Conservation (phyloP, 345 rosid genomes). For the Eucalyptus polybractea region DNA sequence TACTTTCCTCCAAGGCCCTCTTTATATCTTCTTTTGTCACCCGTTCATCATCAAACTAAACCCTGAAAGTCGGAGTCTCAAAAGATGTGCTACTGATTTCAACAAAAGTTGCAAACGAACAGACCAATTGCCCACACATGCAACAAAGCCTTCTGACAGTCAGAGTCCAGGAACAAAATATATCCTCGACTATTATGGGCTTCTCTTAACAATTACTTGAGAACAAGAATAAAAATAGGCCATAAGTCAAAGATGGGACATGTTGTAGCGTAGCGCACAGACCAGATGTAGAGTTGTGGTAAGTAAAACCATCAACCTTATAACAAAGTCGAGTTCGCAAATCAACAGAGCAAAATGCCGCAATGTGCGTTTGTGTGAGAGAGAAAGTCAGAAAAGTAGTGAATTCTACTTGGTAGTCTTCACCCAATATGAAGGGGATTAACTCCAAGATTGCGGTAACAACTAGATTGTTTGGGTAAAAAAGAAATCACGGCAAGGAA, state of each 20-base stretch:
- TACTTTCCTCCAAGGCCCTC: constrained; percentile 73
- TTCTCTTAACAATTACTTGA: background rate
- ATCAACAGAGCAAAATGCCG: background rate
- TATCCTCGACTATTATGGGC: background rate
- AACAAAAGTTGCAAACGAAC: background rate
- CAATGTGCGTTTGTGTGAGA: background rate
- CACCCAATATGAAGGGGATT: background rate
- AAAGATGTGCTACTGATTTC: background rate
- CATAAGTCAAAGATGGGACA: background rate
- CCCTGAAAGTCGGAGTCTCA: background rate
- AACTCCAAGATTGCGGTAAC: background rate
- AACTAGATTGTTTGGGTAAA: background rate
- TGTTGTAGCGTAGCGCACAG: background rate
- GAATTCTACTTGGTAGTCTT: background rate
- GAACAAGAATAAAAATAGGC: background rate
- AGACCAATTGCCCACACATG: background rate
- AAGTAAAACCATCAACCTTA: background rate
- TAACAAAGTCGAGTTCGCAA: background rate
- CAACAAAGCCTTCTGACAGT: background rate
- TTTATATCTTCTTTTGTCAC: constrained; percentile 92
- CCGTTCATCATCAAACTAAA: constrained; percentile 80
- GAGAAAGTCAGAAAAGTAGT: background rate
- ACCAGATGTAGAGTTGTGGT: background rate
- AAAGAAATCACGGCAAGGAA: background rate
- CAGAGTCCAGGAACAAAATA: background rate